Base-by-base conservation (phyloP, 2,329 filamentous ascomycete species). In the Fusarium concolor region DNA sequence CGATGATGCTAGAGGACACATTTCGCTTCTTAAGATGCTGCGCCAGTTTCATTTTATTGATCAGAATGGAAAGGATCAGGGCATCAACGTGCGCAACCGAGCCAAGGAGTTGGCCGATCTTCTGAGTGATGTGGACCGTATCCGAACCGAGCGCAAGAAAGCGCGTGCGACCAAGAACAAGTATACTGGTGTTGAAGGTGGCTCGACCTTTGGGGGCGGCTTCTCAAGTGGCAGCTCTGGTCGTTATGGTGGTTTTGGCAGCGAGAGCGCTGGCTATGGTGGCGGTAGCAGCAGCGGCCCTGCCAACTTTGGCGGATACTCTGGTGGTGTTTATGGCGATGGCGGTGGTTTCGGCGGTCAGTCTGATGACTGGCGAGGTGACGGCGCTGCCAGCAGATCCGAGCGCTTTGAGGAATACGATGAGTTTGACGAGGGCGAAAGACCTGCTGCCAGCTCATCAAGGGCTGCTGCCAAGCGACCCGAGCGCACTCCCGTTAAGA, bases 31-130 rank as follows among this genome's bases (percentile, higher is more conserved):
- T 62, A 97, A 97, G 82, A 99, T 99, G 96, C 88, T 99, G 56
- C 92, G 94, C 59, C 96, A 99, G 79, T 99, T 99, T 81, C 96
- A 99, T 82, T 99, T 86, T 81, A 98, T 99, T 79, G 89, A 99
- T 77, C 86, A 88, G 77, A 98, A 98, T 79, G 96, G 96, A 79
- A 99, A 99, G 80, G 96, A 99, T 77, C 96, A 99, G 80, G 96
- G 96, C 64, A 89, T 99, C 80, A 99, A 99, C 76, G 96, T 99
- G 62, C 91, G 96, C 71, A 98, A 98, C 82, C 89, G 96, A 70
- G 94, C 96, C 71, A 97, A 97, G 81, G 96, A 99, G 82, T 85
- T 99, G 50, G 92, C 93, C 14, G 96, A 99, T 68, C 87, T 99
- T n/a, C 85, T 99, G 47, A 86, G 92, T 74, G 96, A 99, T 72